These are phyloP conservation scores for Irpex lacteus DNA, from an alignment of 1,284 basidiomycete genomes.

Conservation along the genomic window DNA sequence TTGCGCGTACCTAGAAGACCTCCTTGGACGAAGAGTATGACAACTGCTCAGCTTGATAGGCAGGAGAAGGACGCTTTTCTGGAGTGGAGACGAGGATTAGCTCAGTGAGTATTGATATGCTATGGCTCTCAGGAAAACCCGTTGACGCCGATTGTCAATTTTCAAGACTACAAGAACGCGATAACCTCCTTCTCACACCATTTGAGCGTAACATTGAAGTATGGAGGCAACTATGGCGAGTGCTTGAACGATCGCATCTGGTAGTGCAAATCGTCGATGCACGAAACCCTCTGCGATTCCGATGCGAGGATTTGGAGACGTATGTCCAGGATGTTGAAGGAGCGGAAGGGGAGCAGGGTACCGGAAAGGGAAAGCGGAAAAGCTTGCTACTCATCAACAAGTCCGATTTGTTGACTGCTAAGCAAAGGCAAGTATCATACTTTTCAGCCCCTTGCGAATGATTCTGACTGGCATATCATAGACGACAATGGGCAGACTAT, in stretches of 20 bases:
- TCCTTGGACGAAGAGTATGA: constrained; percentile 81
- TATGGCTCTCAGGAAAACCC: constrained; percentile 5
- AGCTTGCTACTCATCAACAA: constrained; percentile 94
- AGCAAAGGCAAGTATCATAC: constrained; percentile 68
- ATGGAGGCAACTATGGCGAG: constrained; percentile 96
- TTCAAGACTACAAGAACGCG: constrained; percentile 72
- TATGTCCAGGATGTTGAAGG: constrained; percentile 84
- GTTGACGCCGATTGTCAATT: background rate
- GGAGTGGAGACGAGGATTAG: constrained; percentile 89
- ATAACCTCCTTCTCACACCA: constrained; percentile 84
- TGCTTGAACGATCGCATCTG: constrained; percentile 90
- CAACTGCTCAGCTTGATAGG: constrained; percentile 74
- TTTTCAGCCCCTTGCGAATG: background rate
- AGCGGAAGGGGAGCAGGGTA: constrained; percentile 72
- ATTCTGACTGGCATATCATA: constrained; percentile 22
- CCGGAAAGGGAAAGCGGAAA: constrained; percentile 70
- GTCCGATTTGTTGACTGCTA: constrained; percentile 86
- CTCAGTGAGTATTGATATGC: constrained; percentile 58
- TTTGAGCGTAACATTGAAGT: constrained; percentile 97
- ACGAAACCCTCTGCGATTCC: constrained; percentile 87
- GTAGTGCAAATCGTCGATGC: constrained; percentile 96
- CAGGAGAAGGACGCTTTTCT: constrained; percentile 88
- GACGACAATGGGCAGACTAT: constrained; percentile 87
- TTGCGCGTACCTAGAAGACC: constrained; percentile 86
- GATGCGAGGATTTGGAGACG: constrained; percentile 88